phyloP scores from a whole-genome alignment of 208 protist species.

The Trypanosoma brucei region DNA sequence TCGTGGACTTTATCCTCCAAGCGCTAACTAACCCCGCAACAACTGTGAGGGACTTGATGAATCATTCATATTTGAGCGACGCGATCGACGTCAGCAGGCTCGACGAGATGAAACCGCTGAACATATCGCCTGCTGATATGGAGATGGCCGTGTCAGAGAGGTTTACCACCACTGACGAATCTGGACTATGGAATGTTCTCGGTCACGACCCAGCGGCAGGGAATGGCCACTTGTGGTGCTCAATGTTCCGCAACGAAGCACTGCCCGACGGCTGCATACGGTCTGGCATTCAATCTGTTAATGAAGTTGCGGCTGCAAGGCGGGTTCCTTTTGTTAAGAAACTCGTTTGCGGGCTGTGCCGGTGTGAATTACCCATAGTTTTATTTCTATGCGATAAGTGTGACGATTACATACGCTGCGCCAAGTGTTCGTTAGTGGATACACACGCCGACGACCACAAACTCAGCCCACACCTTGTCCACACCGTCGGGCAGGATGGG shows the following conservation, averaged over 20 bases:
- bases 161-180: slow-evolving; percentile 43
- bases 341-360: slow-evolving; percentile 56
- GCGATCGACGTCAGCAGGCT: slow-evolving; percentile 2
- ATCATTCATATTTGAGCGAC: slow-evolving; percentile 48
- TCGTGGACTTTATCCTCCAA: slow-evolving; percentile 51
- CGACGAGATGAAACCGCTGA: slow-evolving; percentile 21
- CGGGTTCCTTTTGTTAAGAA: slow-evolving; percentile 20
- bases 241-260: background rate
- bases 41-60: slow-evolving; percentile 33
- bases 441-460: slow-evolving; percentile 49
- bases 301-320: background rate
- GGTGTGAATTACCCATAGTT: slow-evolving; percentile 44
- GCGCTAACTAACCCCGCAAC: slow-evolving; percentile 29
- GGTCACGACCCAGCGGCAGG: slow-evolving; percentile 52
- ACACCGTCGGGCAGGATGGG: slow-evolving; percentile 44
- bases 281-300: background rate
- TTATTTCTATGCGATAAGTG: slow-evolving; percentile 64
- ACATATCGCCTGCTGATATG: slow-evolving; percentile 39
- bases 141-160: slow-evolving; percentile 36
- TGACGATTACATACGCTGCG: slow-evolving; percentile 51
- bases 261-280: slow-evolving; percentile 2
- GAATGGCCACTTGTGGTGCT: slow-evolving; percentile 8
- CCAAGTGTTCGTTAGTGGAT: slow-evolving; percentile 68
- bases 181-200: slow-evolving; percentile 41
- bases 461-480: slow-evolving; percentile 56